phyloP scores from a whole-genome alignment of 2,329 filamentous ascomycete species.

The Claviceps paspali region DNA sequence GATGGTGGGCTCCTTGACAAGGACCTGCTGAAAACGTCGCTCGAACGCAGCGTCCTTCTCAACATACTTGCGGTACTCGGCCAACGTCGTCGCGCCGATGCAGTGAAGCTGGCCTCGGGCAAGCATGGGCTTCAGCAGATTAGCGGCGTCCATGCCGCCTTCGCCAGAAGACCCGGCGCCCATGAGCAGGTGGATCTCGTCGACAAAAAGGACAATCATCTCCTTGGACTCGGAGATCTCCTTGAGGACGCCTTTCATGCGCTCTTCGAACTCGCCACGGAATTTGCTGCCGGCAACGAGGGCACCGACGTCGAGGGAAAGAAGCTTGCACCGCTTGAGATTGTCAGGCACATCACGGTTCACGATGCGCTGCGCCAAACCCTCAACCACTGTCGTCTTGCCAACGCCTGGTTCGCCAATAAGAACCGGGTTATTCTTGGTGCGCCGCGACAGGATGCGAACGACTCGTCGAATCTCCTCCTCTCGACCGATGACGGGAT shows the following conservation, averaged over 20 bases:
- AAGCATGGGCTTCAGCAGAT: slow-evolving; percentile 95
- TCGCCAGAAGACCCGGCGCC: slow-evolving; percentile 88
- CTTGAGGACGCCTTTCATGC: slow-evolving; percentile 97
- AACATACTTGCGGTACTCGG: slow-evolving; percentile 96
- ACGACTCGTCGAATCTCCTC: slow-evolving; percentile 89
- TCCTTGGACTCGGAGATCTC: slow-evolving; percentile 92
- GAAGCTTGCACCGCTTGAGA: slow-evolving; percentile 78
- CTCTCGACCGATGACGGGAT: slow-evolving; percentile 91
- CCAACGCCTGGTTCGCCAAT: slow-evolving; percentile 97
- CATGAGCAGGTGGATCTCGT: slow-evolving; percentile 98
- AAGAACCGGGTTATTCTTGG: slow-evolving; percentile 96
- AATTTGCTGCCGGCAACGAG: slow-evolving; percentile 97
- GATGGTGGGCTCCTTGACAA: slow-evolving; percentile 87
- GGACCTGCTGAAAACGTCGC: slow-evolving; percentile 93
- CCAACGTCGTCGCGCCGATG: slow-evolving; percentile 89
- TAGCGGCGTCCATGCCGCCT: slow-evolving; percentile 97
- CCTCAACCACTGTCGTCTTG: slow-evolving; percentile 96
- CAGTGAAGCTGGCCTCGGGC: slow-evolving; percentile 93
- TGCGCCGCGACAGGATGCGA: slow-evolving; percentile 79
- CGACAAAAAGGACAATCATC: slow-evolving; percentile 94
- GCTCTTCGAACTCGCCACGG: slow-evolving; percentile 94
- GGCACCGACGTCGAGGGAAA: slow-evolving; percentile 89
- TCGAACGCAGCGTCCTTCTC: slow-evolving; percentile 98
- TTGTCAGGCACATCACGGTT: slow-evolving; percentile 95
- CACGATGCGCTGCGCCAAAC: slow-evolving; percentile 86